A percentile compares a stretch with the other conserved stretches of the same genome.
Conservation (phyloP, 139 green algal species). For the Trebouxia sp. region DNA sequence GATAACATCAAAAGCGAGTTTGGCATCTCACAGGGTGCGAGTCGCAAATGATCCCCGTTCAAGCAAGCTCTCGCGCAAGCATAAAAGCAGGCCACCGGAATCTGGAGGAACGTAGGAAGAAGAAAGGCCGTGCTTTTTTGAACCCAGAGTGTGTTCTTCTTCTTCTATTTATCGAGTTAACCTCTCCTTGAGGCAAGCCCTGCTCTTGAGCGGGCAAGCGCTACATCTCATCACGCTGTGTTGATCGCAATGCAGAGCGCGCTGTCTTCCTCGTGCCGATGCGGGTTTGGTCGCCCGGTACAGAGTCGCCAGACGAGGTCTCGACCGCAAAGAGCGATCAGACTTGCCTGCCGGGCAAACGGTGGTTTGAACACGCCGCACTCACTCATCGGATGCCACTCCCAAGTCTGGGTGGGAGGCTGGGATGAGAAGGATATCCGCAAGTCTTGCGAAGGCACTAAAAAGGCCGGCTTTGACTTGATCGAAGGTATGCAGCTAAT, state of each 20-base stretch:
- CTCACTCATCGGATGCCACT: constrained; percentile 16
- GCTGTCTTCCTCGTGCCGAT: neutral
- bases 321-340: neutral
- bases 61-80: too few species aligned
- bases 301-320: neutral
- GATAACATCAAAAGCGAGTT: too few species aligned
- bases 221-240: too few species aligned
- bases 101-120: too few species aligned
- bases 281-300: neutral
- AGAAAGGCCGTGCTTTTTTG: too few species aligned
- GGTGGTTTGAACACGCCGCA: neutral
- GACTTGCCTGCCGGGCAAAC: neutral
- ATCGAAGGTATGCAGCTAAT: constrained; percentile 28
- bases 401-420: constrained; percentile 16
- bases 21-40: too few species aligned
- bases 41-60: too few species aligned
- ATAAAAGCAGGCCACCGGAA: too few species aligned
- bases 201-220: neutral
- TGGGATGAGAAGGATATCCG: constrained; percentile 27
- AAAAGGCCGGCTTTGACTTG: constrained; percentile 36
- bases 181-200: neutral
- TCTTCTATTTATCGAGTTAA: constrained; percentile 4
- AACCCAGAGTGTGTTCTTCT: neutral
- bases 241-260: neutral
- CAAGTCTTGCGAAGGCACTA: constrained; percentile 21